Conservation (phyloP, 2,329 filamentous ascomycete species). For the Teratosphaeriaceae sp. region DNA sequence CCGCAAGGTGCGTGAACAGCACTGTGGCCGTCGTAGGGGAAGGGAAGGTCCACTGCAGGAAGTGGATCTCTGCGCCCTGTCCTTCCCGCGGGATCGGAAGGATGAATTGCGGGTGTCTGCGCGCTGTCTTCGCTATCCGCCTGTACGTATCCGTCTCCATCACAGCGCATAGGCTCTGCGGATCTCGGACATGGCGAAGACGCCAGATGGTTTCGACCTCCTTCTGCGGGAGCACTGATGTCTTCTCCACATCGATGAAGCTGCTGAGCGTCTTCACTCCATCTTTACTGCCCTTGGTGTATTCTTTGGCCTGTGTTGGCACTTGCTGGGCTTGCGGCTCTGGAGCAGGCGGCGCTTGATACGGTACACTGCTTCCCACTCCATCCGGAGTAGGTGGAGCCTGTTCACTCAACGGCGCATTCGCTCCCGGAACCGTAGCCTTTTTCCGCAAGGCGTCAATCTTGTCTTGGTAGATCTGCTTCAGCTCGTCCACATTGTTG, state of each 20-base stretch:
- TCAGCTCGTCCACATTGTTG: conserved; percentile 66
- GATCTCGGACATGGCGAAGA: conserved; percentile 68
- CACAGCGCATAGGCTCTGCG: conserved; percentile 73
- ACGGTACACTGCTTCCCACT: conserved; percentile 23
- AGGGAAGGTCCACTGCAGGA: conserved; percentile 94
- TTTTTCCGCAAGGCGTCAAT: conserved; percentile 66
- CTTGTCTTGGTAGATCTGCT: conserved; percentile 76
- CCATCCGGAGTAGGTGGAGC: conserved; percentile 20
- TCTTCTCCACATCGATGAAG: conserved; percentile 76
- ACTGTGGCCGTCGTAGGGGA: conserved; percentile 52
- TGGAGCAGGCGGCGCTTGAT: conserved; percentile 31
- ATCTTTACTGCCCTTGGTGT: conserved; percentile 27
- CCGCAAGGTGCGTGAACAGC: conserved; percentile 87
- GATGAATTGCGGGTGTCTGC: conserved; percentile 77
- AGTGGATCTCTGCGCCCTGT: conserved; percentile 84
- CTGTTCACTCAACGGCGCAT: conserved; percentile 34
- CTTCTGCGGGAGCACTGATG: conserved; percentile 61
- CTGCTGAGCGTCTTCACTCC: conserved; percentile 60
- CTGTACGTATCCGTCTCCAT: conserved; percentile 69
- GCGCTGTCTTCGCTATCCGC: conserved; percentile 64
- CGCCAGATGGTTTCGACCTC: conserved; percentile 90
- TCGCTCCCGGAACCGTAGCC: conserved; percentile 50
- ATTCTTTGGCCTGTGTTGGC: conserved; percentile 22
- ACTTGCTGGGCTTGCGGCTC: conserved; percentile 24
- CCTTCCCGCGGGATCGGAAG: conserved; percentile 67